Conservation (phyloP, 1,284 basidiomycete genomes). For the Apiotrichum montevideense region DNA sequence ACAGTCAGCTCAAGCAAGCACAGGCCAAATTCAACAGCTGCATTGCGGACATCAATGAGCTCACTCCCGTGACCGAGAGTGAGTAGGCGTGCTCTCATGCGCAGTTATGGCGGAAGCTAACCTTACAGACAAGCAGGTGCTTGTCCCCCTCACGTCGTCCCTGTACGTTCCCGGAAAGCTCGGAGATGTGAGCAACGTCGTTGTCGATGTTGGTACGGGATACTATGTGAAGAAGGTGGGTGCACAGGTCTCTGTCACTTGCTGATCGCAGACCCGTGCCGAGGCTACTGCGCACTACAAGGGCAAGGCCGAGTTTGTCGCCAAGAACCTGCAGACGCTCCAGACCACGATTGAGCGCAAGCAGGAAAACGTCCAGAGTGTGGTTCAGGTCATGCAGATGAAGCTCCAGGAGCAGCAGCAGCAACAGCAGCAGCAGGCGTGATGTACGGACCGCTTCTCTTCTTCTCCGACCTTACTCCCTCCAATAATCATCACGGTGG, state of each 20-base stretch:
- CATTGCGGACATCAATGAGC: slow-evolving; percentile 68
- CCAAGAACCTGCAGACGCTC: slow-evolving; percentile 68
- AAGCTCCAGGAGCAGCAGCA: slow-evolving; percentile 54
- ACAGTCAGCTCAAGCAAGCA: slow-evolving; percentile 84
- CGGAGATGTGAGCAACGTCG: slow-evolving; percentile 73
- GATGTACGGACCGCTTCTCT: too few species aligned
- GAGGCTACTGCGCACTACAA: slow-evolving; percentile 73
- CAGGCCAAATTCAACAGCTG: slow-evolving; percentile 88
- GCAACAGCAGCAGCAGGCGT: not conserved
- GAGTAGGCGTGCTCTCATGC: slow-evolving; percentile 20
- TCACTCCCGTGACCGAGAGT: slow-evolving; percentile 72
- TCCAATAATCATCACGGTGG: too few species aligned
- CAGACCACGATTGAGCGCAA: slow-evolving; percentile 83
- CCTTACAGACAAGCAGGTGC: slow-evolving; percentile 67
- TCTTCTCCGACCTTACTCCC: too few species aligned
- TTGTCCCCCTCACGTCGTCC: slow-evolving; percentile 89
- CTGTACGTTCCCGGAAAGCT: slow-evolving; percentile 92
- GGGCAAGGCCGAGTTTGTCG: slow-evolving; percentile 69
- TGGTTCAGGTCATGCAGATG: slow-evolving; percentile 66
- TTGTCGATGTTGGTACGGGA: slow-evolving; percentile 93
- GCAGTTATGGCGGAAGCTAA: too few species aligned
- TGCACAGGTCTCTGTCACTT: slow-evolving; percentile 9
- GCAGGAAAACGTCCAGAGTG: slow-evolving; percentile 73
- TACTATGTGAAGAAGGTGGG: slow-evolving; percentile 91
- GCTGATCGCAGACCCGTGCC: slow-evolving; percentile 57